Base-by-base conservation (phyloP, 805 yeast species). In the Millerago galiae region DNA sequence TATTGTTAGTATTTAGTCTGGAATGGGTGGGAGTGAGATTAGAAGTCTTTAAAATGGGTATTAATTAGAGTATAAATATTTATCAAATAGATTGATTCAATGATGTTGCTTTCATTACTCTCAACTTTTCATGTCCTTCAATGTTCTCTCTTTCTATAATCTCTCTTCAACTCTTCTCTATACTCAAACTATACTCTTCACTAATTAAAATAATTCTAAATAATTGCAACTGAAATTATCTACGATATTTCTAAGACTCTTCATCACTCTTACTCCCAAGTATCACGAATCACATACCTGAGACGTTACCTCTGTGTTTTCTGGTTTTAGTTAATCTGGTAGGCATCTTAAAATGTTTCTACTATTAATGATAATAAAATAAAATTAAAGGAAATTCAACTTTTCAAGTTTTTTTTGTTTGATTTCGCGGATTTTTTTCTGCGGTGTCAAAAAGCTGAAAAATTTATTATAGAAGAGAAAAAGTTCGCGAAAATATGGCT, bases 281-380 rank as follows among this genome's bases (percentile, higher is more conserved):
- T 38, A 26, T 37, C 16, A 8, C 13, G 9, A 10, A 35, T 43
- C 63, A 80, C 95, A 79, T 85, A 86, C 95, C 95, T 71, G 97
- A 87, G 75, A 93, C 98, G 95, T 93, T 83, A 79, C 99, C 99
- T 86, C 99, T 89, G 85, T 88, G 96, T 82, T 93, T 93, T 86
- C 99, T 89, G 77, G 98, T 93, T 77, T 93, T 90, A 69, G 95
- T 85, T 71, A 87, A 83, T 87, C 98, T 89, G 82, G 97, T 86
- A 74, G 98, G 98, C 98, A 90, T 90, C 71, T 70, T 73, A 56
- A 35, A 47, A 50, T 47, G 43, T 37, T 51, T 51, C 56, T 54
- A 53, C 57, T 55, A 38, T 47, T 44, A 49, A 35, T 47, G 45
- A 26, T 29, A 29, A 32, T 16, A 35, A 25, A 17, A 43, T 45